phyloP scores from a whole-genome alignment of 306 rosid species.

The Oxytropis ochrocephala region DNA sequence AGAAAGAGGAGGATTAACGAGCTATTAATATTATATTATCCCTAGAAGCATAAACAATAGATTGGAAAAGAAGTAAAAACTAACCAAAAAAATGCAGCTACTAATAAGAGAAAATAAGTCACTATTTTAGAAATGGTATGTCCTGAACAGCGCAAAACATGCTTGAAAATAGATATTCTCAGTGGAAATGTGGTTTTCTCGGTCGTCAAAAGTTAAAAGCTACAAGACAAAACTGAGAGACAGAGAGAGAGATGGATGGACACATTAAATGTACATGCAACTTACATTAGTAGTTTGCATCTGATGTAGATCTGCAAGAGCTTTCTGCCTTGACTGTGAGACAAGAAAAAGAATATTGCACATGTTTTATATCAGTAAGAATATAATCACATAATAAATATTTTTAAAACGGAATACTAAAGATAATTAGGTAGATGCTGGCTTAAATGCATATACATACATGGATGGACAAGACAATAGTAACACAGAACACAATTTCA shows the following conservation, averaged over 20 bases:
- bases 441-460: constrained; percentile 5
- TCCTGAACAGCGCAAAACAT: neutral
- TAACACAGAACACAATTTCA: neutral
- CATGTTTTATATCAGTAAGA: neutral
- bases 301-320: constrained; percentile 81
- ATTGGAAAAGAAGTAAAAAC: neutral
- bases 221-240: neutral
- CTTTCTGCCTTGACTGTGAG: constrained; percentile 91
- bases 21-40: constrained; percentile 4
- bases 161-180: neutral
- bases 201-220: neutral
- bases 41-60: neutral
- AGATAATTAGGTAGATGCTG: neutral
- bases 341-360: constrained; percentile 9
- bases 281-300: constrained; percentile 86
- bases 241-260: neutral
- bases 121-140: neutral
- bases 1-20: neutral
- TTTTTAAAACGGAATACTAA: neutral
- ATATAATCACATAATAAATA: constrained; percentile 3
- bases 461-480: neutral
- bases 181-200: neutral
- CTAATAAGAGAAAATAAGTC: neutral
- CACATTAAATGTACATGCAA: neutral
- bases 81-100: neutral